phyloP scores from a whole-genome alignment of 768 basidiomycete genomes.

The Ramaria sp. region DNA sequence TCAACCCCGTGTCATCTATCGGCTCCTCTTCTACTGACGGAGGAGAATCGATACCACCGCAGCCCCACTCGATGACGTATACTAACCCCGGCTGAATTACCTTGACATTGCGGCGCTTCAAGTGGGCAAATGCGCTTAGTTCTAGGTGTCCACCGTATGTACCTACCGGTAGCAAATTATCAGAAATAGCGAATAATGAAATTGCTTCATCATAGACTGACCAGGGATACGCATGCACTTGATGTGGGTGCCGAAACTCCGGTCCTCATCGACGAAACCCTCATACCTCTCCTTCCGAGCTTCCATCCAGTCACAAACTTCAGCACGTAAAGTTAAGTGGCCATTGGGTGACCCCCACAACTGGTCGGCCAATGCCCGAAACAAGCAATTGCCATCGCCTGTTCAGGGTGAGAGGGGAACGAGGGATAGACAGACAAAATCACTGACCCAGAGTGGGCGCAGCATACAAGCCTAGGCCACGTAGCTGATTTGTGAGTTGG shows the following conservation, averaged over 20 bases:
- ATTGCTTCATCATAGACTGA: conserved; percentile 24
- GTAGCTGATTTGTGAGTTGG: conserved; percentile 61
- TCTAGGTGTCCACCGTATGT: conserved; percentile 94
- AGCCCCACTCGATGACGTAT: conserved; percentile 78
- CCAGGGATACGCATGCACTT: conserved; percentile 71
- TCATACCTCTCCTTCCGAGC: conserved; percentile 60
- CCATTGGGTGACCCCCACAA: conserved; percentile 62
- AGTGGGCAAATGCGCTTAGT: conserved; percentile 83
- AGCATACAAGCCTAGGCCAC: conserved; percentile 74
- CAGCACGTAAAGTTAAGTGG: conserved; percentile 57
- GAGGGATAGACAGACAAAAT: not conserved
- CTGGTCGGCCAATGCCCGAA: conserved; percentile 84
- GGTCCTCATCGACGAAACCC: conserved; percentile 79
- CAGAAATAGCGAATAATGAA: not conserved
- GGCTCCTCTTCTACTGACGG: conserved; percentile 4
- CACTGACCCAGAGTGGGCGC: conserved; percentile 59
- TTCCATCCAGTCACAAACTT: conserved; percentile 79
- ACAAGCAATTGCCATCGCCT: conserved; percentile 83
- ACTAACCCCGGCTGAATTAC: conserved; percentile 88
- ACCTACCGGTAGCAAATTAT: conserved; percentile 26
- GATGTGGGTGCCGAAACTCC: conserved; percentile 65
- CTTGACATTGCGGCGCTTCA: conserved; percentile 70
- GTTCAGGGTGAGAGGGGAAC: not conserved
- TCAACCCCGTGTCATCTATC: conserved; percentile 12
- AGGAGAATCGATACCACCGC: conserved; percentile 31